These are phyloP conservation scores for Ehretia macrophylla DNA, from an alignment of 257 asterid genomes.

Conservation along the genomic window DNA sequence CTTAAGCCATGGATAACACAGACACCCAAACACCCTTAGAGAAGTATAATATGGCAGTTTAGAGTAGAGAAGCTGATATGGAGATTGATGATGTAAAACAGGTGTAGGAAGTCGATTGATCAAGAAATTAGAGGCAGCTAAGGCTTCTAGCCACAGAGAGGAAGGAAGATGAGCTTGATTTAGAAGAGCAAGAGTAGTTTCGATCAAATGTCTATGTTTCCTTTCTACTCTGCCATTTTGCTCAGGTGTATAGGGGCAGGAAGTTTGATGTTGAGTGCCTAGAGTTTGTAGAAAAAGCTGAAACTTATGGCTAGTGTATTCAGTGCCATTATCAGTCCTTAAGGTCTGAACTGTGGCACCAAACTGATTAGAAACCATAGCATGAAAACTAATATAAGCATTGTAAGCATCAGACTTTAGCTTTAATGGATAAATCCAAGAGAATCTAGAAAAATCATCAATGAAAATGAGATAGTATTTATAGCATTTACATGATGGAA, in stretches of 20 bases:
- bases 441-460: background rate
- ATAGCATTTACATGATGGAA: background rate
- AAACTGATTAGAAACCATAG: background rate
- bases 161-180: background rate
- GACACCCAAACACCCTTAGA: background rate
- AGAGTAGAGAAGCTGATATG: background rate
- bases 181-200: background rate
- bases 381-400: background rate
- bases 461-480: background rate
- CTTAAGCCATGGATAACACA: background rate
- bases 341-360: background rate
- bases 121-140: background rate
- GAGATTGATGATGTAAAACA: background rate
- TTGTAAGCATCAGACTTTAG: background rate
- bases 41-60: background rate
- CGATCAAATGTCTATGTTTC: slow-evolving; percentile 1
- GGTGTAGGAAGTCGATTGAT: background rate
- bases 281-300: background rate
- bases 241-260: background rate
- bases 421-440: background rate
- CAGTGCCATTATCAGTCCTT: background rate
- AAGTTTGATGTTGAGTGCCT: background rate
- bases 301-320: background rate
- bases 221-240: background rate
- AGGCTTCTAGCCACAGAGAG: background rate